A percentile compares a stretch with the other conserved stretches of the same genome.
phyloP scores from a whole-genome alignment of 2,329 filamentous ascomycete genomes.

The Alternaria solani region DNA sequence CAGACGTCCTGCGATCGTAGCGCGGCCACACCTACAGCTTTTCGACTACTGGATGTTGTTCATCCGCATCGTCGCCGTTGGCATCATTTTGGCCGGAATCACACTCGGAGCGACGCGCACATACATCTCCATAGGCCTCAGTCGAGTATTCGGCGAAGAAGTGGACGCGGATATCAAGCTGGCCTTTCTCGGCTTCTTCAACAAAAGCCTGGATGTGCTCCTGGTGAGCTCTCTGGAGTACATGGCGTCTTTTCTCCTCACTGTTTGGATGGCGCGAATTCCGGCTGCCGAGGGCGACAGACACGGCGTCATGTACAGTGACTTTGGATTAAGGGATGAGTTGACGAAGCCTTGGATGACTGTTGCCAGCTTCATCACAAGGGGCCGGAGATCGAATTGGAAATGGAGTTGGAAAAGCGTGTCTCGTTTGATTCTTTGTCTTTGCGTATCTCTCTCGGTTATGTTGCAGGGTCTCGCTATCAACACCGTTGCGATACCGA shows the following conservation, averaged over 20 bases:
- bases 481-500: conserved; percentile 12
- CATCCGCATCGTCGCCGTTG: neutral
- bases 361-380: neutral
- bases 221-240: conserved; percentile 12
- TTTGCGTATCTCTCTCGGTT: conserved; percentile 12
- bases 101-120: neutral
- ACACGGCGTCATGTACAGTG: neutral
- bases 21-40: neutral
- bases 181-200: conserved; percentile 12
- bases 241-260: conserved; percentile 1
- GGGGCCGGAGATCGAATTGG: neutral
- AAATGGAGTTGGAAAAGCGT: conserved; percentile 5
- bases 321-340: conserved; percentile 15
- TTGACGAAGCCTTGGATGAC: conserved; percentile 19
- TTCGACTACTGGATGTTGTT: neutral
- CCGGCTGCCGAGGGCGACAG: neutral
- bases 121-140: neutral
- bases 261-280: conserved; percentile 6
- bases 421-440: conserved; percentile 4
- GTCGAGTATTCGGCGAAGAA: neutral
- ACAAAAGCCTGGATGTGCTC: conserved; percentile 11
- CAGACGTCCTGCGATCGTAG: neutral
- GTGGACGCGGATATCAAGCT: conserved; percentile 10
- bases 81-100: neutral
- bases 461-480: conserved; percentile 11